Percentiles rank a stretch among this genome's conserved stretches.
Evolutionary conservation across 345 rosid species (phyloP).

Genomic region (Lepidium sativum): DNA sequence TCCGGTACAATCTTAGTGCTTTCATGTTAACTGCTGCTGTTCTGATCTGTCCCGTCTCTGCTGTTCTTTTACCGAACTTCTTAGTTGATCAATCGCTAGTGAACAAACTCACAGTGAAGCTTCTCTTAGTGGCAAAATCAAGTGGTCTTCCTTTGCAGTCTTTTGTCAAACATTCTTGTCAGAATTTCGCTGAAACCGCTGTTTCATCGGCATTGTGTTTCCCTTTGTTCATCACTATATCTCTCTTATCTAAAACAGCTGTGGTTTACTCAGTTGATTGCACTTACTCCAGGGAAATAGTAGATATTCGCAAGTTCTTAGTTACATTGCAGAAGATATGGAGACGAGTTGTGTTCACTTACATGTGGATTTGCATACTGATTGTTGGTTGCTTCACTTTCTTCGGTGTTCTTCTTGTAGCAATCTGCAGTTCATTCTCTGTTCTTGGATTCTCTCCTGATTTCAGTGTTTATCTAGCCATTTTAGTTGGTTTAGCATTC

Average conservation of each 20-base stretch:
- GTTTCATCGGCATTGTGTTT: conserved; percentile 61
- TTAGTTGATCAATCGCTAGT: conserved; percentile 54
- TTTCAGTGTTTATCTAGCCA: conserved; percentile 41
- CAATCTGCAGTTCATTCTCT: conserved; percentile 43
- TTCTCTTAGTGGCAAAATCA: conserved; percentile 63
- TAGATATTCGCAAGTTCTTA: conserved; percentile 40
- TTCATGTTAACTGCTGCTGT: conserved; percentile 58
- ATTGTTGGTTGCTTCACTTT: conserved; percentile 53
- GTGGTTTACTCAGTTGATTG: conserved; percentile 71
- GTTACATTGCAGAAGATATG: conserved; percentile 42
- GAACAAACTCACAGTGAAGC: conserved; percentile 46
- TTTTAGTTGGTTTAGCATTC: conserved; percentile 56
- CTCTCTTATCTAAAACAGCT: conserved; percentile 54
- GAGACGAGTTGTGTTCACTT: conserved; percentile 54
- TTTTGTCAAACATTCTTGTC: conserved; percentile 55
- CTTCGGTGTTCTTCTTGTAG: conserved; percentile 55
- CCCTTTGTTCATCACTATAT: conserved; percentile 60
- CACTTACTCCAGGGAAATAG: conserved; percentile 54
- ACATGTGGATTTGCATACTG: conserved; percentile 57
- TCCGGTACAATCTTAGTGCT: conserved; percentile 55
- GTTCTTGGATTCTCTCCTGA: conserved; percentile 49
- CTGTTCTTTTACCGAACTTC: conserved; percentile 52
- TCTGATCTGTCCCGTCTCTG: conserved; percentile 75
- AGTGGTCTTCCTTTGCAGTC: conserved; percentile 69
- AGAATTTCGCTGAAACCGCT: conserved; percentile 56